Base-by-base conservation (phyloP, 352 stramenopile genomes). In the Detonula confervacea region DNA sequence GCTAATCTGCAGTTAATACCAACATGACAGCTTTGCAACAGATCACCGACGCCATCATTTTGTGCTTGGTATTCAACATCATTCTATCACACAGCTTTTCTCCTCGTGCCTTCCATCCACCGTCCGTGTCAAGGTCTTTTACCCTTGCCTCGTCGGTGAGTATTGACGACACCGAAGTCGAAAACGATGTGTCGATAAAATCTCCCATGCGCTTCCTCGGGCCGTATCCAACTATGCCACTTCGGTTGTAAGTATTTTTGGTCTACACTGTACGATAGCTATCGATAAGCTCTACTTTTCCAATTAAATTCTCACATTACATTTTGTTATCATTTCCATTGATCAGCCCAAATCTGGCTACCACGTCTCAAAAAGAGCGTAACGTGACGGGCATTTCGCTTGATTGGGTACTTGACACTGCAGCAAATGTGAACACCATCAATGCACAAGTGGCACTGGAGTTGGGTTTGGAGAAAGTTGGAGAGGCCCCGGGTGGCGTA, bases 361-460 rank as follows among this genome's bases (percentile, higher is more conserved):
- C 87, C 20, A 11, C 77, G 1, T 77, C 79, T 12, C 87, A 92
- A 70, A 69, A 77, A 11, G 55, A 71, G 46, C 67, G 61, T 11
- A 90, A 91, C 69, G 57, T 84, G 0, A 87, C 82, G 0, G 87
- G 87, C 1, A 68, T 92, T 14, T 73, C 42, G 42, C 71, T 92
- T 51, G 87, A 92, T 74, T 92, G 90, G 73, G 65, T 91, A 0
- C 44, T 92, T 0, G 87, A 91, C 68, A 92, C 87, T n/a, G 87
- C 82, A 7, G 82, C 87, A 11, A 92, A 92, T 61, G 80, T 71
- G 2, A 92, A 92, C 56, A 91, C 84, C 1, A 84, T 92, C 24
- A 87, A 91, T 68, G 51, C 33, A 33, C 84, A 88, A 68, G 82
- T 92, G 12, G 84, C 80, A 4, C 35, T 62, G 27, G 84, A 90